Evolutionary conservation across 306 rosid species (phyloP), one percentile per base, ranked within the genome.

Genomic region (Albizia julibrissin): DNA sequence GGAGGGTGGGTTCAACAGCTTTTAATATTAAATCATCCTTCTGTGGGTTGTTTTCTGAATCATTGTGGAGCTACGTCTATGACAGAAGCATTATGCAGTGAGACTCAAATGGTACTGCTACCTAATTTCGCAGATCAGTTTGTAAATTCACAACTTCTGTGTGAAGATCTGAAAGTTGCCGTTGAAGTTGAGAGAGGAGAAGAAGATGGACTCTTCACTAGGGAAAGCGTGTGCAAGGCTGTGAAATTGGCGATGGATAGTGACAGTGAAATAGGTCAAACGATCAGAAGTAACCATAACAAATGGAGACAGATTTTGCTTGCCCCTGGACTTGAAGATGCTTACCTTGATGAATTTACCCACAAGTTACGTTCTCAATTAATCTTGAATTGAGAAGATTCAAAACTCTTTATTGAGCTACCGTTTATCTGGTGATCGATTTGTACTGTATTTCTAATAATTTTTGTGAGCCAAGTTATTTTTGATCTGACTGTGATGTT

Each of bases 1-100:
- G 92, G 88, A 9, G 93, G 87, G 44, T 92, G 98, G 98, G 82
- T 94, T 72, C 92, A 89, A 14, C 95, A 92, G 10, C 92, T 87
- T 66, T 39, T 83, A 77, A 85, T 94, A 21, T 72, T 92, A 83
- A 86, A 78, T 68, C 95, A 91, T 84, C 89, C 91, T 43, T 91
- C 94, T 2, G 37, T 62, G 37, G 37, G 68, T 62, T 62, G 68
- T 13, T 62, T 62, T 62, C 0, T 62, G 8, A 62, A 18, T 62
- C 68, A 26, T 4, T 62, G 68, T 62, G 68, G 68, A 10, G 12
- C 37, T 62, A 18, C 37, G 16, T 62, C 68, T 13, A 27, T 62
- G 37, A 62, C 37, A 24, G 37, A 62, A 27, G 68, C 68, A 10
- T 26, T 62, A 26, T 62, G 37, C 19, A 27, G 68, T 26, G 68